Base-by-base conservation (phyloP, 352 stramenopile species). In the Globisporangium irregulare region DNA sequence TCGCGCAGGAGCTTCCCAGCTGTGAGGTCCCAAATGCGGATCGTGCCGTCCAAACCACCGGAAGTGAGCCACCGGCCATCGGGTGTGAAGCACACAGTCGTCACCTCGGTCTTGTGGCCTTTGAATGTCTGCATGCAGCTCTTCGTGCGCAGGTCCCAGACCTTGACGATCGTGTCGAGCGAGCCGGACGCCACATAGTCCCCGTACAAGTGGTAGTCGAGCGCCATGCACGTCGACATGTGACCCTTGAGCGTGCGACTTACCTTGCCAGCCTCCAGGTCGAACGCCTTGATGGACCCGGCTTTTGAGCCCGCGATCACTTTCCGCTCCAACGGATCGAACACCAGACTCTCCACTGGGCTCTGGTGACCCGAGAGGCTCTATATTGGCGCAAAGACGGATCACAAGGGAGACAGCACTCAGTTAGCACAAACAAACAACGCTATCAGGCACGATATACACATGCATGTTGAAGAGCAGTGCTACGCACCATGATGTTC, bases 51-150 rank as follows among this genome's bases (percentile, higher is more conserved):
- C 14, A 81, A 74, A 0, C 80, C 78, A 8, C 88, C 86, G 3
- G 86, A 95, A 22, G 88, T 94, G 50, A 95, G 80, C 88, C 88
- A 94, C 0, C 88, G 83, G 20, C 86, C 86, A 61, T 95, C 88
- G 0, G 86, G 88, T 6, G 86, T 94, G 62, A 95, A 94, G 62
- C 74, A 85, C 15, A 93, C 85, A 1, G 76, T 86, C 36, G 86
- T 95, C 56, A 94, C 78, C 53, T 95, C 84, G 6, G 73, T 89
- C 25, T 75, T 73, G 73, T 95, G 88, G 7, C 86, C 88, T 32
- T 94, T 93, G 68, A 94, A 95, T 12, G 82, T 92, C 67, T 94
- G 88, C 79, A 95, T 93, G 69, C 86, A 94, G 69, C 82, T 91
- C 71, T 93, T 94, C 12, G 82, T 93, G 25, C 84, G 84, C 34